Percentiles rank a stretch among this genome's conserved stretches.
Conservation (phyloP, 148 eudicot genomes). For the Tetragonia tetragonoides region DNA sequence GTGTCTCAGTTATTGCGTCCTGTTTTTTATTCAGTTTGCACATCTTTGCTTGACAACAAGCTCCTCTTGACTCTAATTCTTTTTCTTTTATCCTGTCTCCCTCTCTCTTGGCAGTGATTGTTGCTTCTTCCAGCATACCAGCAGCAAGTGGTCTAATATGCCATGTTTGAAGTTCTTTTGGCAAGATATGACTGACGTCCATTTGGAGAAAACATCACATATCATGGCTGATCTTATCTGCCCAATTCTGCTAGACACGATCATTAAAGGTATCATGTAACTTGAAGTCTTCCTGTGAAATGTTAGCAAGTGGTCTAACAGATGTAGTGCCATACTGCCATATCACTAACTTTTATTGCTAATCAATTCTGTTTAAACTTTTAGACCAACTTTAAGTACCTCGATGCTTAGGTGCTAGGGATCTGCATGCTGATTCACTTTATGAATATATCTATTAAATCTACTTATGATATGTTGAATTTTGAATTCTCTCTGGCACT, state of each 20-base stretch:
- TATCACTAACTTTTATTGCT: background rate
- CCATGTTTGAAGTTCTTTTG: constrained; percentile 91
- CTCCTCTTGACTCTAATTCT: constrained; percentile 2
- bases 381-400: background rate
- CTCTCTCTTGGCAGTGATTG: constrained; percentile 58
- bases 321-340: background rate
- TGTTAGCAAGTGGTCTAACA: background rate
- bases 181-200: constrained; percentile 45
- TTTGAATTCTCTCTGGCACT: background rate
- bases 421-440: background rate
- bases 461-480: background rate
- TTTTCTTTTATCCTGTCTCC: background rate
- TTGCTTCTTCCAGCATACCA: constrained; percentile 59
- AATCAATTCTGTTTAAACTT: background rate
- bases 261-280: constrained; percentile 67
- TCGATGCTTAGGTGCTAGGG: background rate
- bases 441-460: too few species aligned
- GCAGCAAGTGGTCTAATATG: constrained; percentile 39
- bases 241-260: constrained; percentile 70
- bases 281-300: background rate
- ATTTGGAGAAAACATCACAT: constrained; percentile 63
- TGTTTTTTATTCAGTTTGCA: background rate
- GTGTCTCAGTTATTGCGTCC: background rate
- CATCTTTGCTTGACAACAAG: background rate
- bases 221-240: constrained; percentile 64